Conservation (phyloP, 768 basidiomycete species). For the Russula emetica region DNA sequence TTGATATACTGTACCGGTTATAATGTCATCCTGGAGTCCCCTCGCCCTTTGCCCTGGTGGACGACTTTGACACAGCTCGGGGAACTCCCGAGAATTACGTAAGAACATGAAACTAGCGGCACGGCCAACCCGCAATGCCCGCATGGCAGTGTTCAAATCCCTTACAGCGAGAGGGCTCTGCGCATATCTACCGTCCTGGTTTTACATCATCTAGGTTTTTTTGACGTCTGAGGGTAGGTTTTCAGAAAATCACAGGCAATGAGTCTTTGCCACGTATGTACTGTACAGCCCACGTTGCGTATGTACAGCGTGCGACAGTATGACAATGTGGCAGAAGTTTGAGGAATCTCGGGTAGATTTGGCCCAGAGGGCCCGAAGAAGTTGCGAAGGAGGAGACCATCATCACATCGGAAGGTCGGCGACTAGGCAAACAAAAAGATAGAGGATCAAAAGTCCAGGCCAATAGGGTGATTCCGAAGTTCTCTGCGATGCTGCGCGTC, state of each 20-base stretch:
- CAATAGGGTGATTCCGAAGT: not conserved
- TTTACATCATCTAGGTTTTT: not conserved
- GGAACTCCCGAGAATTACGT: not conserved
- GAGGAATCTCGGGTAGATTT: not conserved
- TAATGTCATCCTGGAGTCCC: too few relatives aligned
- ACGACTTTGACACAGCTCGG: not conserved
- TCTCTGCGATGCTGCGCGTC: not conserved
- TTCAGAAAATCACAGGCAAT: not conserved
- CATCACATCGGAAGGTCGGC: not conserved
- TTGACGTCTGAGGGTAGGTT: too few relatives aligned
- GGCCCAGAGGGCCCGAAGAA: not conserved
- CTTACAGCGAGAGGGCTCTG: not conserved
- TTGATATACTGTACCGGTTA: not conserved
- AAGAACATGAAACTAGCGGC: not conserved
- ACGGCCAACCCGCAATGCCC: not conserved
- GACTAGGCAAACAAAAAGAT: constrained; percentile 1
- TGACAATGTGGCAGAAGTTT: not conserved
- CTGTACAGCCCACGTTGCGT: not conserved
- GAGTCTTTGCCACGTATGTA: not conserved
- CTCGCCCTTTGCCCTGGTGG: not conserved
- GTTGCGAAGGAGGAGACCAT: not conserved
- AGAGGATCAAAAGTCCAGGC: not conserved
- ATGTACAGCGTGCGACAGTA: constrained; percentile 1
- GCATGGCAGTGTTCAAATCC: not conserved
- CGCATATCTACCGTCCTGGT: not conserved